Conservation (phyloP, 1,139 yeast species). For the Yamadazyma buinensis region DNA sequence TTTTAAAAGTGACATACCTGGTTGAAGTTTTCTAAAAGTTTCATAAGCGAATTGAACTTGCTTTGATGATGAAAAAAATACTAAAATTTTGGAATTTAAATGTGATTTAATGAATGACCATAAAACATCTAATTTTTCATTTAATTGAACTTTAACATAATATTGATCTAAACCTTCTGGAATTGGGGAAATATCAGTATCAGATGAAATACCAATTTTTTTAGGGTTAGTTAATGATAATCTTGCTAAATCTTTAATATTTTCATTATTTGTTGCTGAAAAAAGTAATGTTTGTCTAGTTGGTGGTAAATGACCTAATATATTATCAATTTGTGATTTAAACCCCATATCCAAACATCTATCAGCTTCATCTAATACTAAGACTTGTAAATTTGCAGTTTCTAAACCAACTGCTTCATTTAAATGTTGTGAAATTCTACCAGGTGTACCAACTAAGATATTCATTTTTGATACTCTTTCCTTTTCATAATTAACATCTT, state of each 20-base stretch:
- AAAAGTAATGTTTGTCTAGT: constrained; percentile 85
- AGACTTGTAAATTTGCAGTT: constrained; percentile 69
- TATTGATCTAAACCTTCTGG: constrained; percentile 86
- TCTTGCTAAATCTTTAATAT: constrained; percentile 84
- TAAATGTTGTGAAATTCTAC: constrained; percentile 89
- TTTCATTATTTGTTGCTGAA: constrained; percentile 92
- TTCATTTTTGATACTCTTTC: constrained; percentile 83
- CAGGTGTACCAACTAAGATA: constrained; percentile 93
- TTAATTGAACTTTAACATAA: constrained; percentile 65
- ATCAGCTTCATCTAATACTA: constrained; percentile 95
- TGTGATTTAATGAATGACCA: constrained; percentile 92
- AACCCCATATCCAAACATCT: constrained; percentile 97
- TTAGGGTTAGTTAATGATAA: constrained; percentile 77
- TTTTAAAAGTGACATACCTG: constrained; percentile 91
- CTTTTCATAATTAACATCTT: constrained; percentile 82
- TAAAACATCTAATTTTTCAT: constrained; percentile 79
- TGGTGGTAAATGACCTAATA: constrained; percentile 76
- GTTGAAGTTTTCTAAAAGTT: constrained; percentile 85
- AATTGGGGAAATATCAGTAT: constrained; percentile 51
- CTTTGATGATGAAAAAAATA: constrained; percentile 87
- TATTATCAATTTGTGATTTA: constrained; percentile 81
- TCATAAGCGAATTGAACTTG: constrained; percentile 95
- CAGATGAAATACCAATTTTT: constrained; percentile 62
- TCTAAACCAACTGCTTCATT: constrained; percentile 91
- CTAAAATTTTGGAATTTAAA: constrained; percentile 77